Evolutionary conservation across 192 early-diverging fungal species (phyloP), one percentile per base, ranked within the genome.

Genomic region (Coemansia javaensis): DNA sequence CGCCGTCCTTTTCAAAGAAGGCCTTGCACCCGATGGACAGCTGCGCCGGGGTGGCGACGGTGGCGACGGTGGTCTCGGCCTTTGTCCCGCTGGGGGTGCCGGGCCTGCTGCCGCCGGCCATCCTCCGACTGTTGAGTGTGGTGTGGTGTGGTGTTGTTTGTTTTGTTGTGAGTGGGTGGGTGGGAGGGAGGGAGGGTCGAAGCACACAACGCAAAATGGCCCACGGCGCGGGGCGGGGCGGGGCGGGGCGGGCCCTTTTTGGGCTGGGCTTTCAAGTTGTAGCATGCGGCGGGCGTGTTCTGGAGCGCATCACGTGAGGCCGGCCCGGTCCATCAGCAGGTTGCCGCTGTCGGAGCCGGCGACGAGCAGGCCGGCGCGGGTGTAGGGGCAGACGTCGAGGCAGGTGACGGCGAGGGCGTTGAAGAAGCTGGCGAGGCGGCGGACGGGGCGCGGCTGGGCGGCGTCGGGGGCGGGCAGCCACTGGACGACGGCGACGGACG

Each of bases 11-110:
- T 39, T 80, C 66, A 31, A 86, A 85, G 36, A 73, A 80, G 0
- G 82, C 69, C 47, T 83, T 83, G 66, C 79, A 78, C 30, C 83
- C 83, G 14, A 85, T 75, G 7, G 47, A 39, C 28, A 82, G 41
- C 31, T 78, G 54, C 22, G 72, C 55, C 4, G 54, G 36, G 4
- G 14, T 46, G 7, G 41, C 34, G 4, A 68, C 56, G 6, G 46
- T 57, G 6, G 45, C 47, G 16, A 53, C 37, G 11, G 60, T 43
- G 3, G 50, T n/a, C 32, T 67, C 65, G 0, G 53, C 16, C 31
- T 66, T 67, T 55, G 55, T 47, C 4, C 58, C 56, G 17, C 47
- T 50, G 2, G 65, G 63, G 5, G 64, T 75, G 9, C 63, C 65
- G 15, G 72, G 65, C 32, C 64, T 59, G 50, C 65, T 75, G n/a